Conservation (phyloP, 768 basidiomycete genomes). For the Tylopilus balloui region DNA sequence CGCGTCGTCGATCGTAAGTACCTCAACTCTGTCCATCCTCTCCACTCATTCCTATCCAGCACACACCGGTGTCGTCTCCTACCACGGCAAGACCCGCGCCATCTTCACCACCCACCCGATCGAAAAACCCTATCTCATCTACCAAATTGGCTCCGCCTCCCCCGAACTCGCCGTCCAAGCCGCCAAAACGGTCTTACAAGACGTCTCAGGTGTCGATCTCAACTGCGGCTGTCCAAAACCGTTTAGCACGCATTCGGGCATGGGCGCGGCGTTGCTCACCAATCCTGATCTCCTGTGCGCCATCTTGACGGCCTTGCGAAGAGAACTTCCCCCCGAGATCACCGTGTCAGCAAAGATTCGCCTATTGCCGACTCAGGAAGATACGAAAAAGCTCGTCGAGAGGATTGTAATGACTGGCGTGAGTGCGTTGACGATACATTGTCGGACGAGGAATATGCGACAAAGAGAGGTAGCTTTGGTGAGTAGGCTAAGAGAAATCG, state of each 20-base stretch:
- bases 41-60: conserved; percentile 42
- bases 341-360: conserved; percentile 95
- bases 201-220: conserved; percentile 92
- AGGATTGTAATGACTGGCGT: conserved; percentile 86
- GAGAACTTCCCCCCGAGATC: conserved; percentile 67
- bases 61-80: conserved; percentile 80
- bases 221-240: conserved; percentile 98
- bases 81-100: conserved; percentile 75
- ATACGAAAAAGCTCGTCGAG: conserved; percentile 86
- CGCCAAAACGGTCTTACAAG: conserved; percentile 77
- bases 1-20: conserved; percentile 82
- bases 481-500: conserved; percentile 77
- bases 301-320: conserved; percentile 77
- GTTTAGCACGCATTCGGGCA: conserved; percentile 89
- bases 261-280: conserved; percentile 93
- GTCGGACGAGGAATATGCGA: conserved; percentile 90
- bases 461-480: conserved; percentile 74
- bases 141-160: conserved; percentile 89
- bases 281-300: conserved; percentile 89
- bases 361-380: conserved; percentile 78
- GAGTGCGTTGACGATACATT: conserved; percentile 88
- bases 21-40: background rate
- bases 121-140: conserved; percentile 92
- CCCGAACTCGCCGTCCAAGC: conserved; percentile 91
- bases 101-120: conserved; percentile 92